Evolutionary conservation across 2,329 filamentous ascomycete genomes (phyloP), one percentile per base, ranked within the genome.

Genomic region (Boeremia exigua): DNA sequence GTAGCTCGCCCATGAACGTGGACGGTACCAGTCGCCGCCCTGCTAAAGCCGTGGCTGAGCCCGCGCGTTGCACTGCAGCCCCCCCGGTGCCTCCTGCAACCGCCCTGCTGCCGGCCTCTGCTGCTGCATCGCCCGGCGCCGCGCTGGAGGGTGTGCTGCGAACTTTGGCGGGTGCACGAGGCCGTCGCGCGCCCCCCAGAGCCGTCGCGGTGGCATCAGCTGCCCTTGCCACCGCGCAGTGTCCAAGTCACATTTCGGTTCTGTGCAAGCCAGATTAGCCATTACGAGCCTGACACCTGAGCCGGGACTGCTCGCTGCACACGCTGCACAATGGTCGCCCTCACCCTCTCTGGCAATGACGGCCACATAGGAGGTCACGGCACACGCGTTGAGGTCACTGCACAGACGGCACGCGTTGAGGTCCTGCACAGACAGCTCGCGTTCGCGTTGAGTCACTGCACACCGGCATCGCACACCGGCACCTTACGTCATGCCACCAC

Each of bases 171-270:
- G 42, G 47, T 56, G 53, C 53, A 56, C 53, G 47, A 56, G 53
- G 49, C 32, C 49, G 23, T 46, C 19, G 42, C 49, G 48, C 53
- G 17, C 36, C 53, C 42, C 32, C 53, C 25, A 51, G 53, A 43
- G 37, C 42, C 48, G 27, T 43, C 42, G 37, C 28, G 37, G 43
- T 55, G 55, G 44, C 60, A 59, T 59, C 57, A 61, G 55, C 55
- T 63, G 60, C 59, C 62, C 63, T 63, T 58, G 66, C 66, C 66
- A 65, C 61, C 34, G 36, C 38, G 56, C 25, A 55, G 28, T 40
- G 34, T 47, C 43, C 30, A 30, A 44, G 37, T 51, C 56, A 56
- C 44, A 46, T 55, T 39, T 52, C 38, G 34, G 14, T 44, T 39
- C 33, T 28, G 25, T 32, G 40, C 27, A 28, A 33, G 17, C 47